Percentiles rank a stretch among this genome's conserved stretches.
These are phyloP conservation scores for Cryphonectria nitschkei DNA, from an alignment of 2,329 filamentous ascomycete species.

Conservation along the genomic window DNA sequence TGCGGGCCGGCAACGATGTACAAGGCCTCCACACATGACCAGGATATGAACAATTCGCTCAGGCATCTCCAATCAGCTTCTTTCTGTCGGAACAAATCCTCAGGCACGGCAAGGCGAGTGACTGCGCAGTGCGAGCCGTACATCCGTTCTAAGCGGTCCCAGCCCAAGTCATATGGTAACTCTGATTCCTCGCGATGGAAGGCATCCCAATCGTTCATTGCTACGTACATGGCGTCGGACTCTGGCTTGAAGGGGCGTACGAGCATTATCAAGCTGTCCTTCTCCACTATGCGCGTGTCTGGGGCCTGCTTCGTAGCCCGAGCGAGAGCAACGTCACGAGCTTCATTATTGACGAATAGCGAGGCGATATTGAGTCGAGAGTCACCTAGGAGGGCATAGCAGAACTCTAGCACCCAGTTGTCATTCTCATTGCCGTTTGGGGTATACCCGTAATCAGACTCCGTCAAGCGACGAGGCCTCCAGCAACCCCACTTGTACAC, in stretches of 20 bases:
- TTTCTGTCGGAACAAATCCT: background rate
- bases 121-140: background rate
- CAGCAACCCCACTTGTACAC: background rate
- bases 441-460: background rate
- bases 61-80: background rate
- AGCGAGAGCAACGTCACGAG: background rate
- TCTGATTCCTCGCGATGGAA: background rate
- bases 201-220: background rate
- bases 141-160: background rate
- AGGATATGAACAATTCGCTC: background rate
- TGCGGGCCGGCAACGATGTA: background rate
- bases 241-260: background rate
- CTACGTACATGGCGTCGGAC: background rate
- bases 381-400: background rate
- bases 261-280: background rate
- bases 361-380: background rate
- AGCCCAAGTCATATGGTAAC: background rate
- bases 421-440: background rate
- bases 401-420: background rate
- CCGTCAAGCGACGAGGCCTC: background rate
- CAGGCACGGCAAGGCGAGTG: background rate
- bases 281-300: background rate
- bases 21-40: background rate
- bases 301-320: background rate
- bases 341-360: background rate